A percentile compares a stretch with the other conserved stretches of the same genome.
Evolutionary conservation across 108 stramenopile genomes (phyloP).

Genomic region (Bacterosira constricta): DNA sequence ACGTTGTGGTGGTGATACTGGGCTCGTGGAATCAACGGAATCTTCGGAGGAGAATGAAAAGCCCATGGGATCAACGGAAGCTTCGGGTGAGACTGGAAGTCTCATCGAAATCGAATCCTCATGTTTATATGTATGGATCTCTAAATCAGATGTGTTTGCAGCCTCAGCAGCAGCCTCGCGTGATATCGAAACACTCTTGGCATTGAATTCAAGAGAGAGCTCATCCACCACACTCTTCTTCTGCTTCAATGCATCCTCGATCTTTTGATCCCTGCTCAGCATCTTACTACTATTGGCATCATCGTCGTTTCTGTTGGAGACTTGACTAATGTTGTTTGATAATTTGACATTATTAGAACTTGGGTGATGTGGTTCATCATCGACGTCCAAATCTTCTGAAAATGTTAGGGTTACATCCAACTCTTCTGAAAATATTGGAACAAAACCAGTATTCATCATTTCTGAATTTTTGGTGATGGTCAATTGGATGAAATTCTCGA

Average conservation of each 20-base stretch:
- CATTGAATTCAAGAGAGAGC: too few species aligned
- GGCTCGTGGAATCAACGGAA: too few species aligned
- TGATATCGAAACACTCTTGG: too few species aligned
- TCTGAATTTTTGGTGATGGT: neutral
- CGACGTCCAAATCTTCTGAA: too few species aligned
- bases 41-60: too few species aligned
- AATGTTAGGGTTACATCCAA: too few species aligned
- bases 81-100: too few species aligned
- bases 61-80: too few species aligned
- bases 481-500: neutral
- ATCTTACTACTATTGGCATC: neutral
- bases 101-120: too few species aligned
- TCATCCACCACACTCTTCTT: neutral
- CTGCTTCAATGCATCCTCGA: neutral
- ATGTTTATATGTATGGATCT: too few species aligned
- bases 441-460: neutral
- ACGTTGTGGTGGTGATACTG: too few species aligned
- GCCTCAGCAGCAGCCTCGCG: neutral
- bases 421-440: neutral
- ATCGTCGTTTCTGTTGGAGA: neutral
- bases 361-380: neutral
- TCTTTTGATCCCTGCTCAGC: neutral
- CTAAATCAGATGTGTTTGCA: neutral
- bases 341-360: neutral
- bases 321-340: neutral